Conservation (phyloP, 495 filamentous ascomycete genomes). For the Penicillium waksmanii region DNA sequence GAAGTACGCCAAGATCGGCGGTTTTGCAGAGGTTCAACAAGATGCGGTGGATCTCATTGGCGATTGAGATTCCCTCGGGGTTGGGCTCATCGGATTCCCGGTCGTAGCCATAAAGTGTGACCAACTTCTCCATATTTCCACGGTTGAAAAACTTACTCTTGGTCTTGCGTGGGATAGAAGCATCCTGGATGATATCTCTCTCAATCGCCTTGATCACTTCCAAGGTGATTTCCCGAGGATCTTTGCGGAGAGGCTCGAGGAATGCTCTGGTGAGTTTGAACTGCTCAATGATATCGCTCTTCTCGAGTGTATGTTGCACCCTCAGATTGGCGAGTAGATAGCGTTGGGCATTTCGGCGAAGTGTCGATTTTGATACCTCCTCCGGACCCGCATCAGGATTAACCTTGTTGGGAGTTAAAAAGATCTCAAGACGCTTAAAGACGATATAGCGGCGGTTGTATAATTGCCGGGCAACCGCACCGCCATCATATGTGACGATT, state of each 20-base stretch:
- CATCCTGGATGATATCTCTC: conserved; percentile 68
- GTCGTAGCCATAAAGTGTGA: conserved; percentile 70
- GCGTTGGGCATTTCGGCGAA: conserved; percentile 74
- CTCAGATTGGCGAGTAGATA: conserved; percentile 76
- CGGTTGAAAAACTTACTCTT: conserved; percentile 75
- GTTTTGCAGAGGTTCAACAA: conserved; percentile 73
- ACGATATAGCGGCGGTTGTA: conserved; percentile 71
- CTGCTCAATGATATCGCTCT: conserved; percentile 75
- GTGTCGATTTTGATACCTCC: conserved; percentile 63
- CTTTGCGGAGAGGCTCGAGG: conserved; percentile 70
- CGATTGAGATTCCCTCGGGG: conserved; percentile 46
- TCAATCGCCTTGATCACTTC: conserved; percentile 70
- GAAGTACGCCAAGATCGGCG: conserved; percentile 67
- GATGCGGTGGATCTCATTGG: conserved; percentile 68
- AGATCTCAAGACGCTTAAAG: conserved; percentile 68
- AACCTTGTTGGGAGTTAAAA: conserved; percentile 48
- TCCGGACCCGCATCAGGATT: conserved; percentile 55
- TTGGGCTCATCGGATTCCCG: conserved; percentile 43
- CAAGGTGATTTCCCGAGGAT: conserved; percentile 67
- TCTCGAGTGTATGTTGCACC: conserved; percentile 69
- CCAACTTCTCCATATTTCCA: conserved; percentile 69
- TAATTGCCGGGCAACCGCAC: conserved; percentile 68
- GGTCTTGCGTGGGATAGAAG: conserved; percentile 64
- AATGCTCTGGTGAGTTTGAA: conserved; percentile 69
- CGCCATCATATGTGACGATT: conserved; percentile 78